phyloP scores from a whole-genome alignment of 768 basidiomycete genomes.

The Pleurotus tuoliensis region DNA sequence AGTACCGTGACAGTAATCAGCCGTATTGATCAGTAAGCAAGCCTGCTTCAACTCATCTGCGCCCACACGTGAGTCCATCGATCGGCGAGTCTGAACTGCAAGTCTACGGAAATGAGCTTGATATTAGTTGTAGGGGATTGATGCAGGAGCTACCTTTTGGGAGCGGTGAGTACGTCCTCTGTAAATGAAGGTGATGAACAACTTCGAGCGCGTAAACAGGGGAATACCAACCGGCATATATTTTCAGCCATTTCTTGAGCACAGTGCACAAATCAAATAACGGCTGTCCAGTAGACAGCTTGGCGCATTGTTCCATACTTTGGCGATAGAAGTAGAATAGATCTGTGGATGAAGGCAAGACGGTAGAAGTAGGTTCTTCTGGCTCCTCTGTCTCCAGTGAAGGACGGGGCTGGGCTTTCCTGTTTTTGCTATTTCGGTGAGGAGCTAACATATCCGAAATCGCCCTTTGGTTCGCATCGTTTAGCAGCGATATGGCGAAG shows the following conservation, averaged over 20 bases:
- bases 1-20: constrained; percentile 94
- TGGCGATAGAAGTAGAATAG: constrained; percentile 97
- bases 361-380: constrained; percentile 46
- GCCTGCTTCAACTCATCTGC: constrained; percentile 71
- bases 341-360: constrained; percentile 92
- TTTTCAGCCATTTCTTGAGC: constrained; percentile 90
- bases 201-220: not conserved
- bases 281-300: constrained; percentile 79
- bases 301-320: constrained; percentile 90
- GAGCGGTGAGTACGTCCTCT: constrained; percentile 83
- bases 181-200: constrained; percentile 6
- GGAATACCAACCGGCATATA: constrained; percentile 74
- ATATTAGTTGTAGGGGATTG: not conserved
- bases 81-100: constrained; percentile 49
- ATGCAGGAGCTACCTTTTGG: no score
- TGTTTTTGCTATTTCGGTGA: constrained; percentile 52
- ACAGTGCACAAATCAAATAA: constrained; percentile 77
- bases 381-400: constrained; percentile 58
- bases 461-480: constrained; percentile 44
- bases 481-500: not conserved
- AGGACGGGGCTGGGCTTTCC: constrained; percentile 47
- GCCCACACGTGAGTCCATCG: constrained; percentile 79
- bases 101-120: constrained; percentile 26
- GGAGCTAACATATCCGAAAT: constrained; percentile 87
- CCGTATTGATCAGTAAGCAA: constrained; percentile 92